phyloP scores from a whole-genome alignment of 495 filamentous ascomycete genomes.

The Aspergillus sclerotiicarbonarius region DNA sequence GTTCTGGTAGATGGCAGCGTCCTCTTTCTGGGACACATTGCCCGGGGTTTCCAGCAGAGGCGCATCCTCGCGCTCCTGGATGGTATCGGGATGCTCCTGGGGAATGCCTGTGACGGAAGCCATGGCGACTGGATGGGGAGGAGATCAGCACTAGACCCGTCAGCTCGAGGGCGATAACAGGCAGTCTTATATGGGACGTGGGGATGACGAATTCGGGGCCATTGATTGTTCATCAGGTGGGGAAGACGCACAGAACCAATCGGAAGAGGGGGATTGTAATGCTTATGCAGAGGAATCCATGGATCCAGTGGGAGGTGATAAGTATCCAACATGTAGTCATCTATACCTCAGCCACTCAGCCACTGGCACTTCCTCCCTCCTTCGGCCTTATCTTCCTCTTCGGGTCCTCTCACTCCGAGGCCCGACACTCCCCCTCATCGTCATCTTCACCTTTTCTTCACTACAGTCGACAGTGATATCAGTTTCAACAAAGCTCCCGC shows the following conservation, averaged over 20 bases:
- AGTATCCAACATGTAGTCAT: too few species aligned
- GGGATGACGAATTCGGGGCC: background rate
- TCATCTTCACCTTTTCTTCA: too few species aligned
- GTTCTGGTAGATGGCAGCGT: slow-evolving; percentile 63
- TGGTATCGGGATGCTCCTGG: slow-evolving; percentile 27
- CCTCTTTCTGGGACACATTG: slow-evolving; percentile 66
- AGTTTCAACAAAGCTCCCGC: too few species aligned
- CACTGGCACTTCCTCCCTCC: too few species aligned
- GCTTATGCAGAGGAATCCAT: background rate
- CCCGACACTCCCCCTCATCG: too few species aligned
- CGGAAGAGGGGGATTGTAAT: background rate
- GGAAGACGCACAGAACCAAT: background rate
- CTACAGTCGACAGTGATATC: too few species aligned
- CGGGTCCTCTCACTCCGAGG: too few species aligned
- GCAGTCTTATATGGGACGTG: background rate
- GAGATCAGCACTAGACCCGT: background rate
- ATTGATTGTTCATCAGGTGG: slow-evolving; percentile 1
- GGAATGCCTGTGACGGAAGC: slow-evolving; percentile 56
- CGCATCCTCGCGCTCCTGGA: slow-evolving; percentile 58
- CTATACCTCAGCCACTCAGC: too few species aligned
- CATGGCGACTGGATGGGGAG: slow-evolving; percentile 32
- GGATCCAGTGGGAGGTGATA: too few species aligned
- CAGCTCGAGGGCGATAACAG: background rate
- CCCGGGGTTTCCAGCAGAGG: slow-evolving; percentile 74
- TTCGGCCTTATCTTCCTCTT: too few species aligned